These are phyloP conservation scores for Lipomyces chichibuensis DNA, from an alignment of 805 yeast species.

Conservation along the genomic window DNA sequence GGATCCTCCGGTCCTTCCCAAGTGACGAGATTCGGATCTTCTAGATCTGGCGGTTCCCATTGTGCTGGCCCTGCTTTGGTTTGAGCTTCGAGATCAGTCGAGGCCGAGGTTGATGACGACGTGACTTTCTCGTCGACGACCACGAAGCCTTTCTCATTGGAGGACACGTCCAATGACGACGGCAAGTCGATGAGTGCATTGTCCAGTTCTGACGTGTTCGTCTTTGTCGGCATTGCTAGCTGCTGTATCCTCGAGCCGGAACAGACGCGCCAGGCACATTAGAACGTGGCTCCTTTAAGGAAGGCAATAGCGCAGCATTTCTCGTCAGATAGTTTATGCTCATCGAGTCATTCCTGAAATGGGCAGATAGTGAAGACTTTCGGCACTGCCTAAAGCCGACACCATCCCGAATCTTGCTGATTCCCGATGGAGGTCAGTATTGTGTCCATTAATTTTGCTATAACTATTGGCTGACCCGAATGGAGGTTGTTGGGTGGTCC, in stretches of 20 bases:
- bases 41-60: background rate
- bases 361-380: too few relatives aligned
- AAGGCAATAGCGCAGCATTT: too few relatives aligned
- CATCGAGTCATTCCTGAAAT: too few relatives aligned
- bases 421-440: too few relatives aligned
- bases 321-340: too few relatives aligned
- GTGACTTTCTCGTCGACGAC: background rate
- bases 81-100: slow-evolving; percentile 3
- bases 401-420: too few relatives aligned
- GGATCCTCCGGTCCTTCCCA: slow-evolving; percentile 48
- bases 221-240: background rate
- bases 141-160: background rate
- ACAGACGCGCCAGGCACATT: too few relatives aligned
- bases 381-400: too few relatives aligned
- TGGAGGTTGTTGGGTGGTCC: too few relatives aligned
- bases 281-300: too few relatives aligned
- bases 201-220: background rate
- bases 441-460: too few relatives aligned
- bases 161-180: background rate
- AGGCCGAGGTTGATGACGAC: background rate
- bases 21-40: slow-evolving; percentile 36
- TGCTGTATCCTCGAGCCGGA: background rate
- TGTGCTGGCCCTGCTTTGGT: background rate
- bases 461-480: too few relatives aligned
- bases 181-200: background rate